Evolutionary conservation across 2,329 filamentous ascomycete species (phyloP), one percentile per base, ranked within the genome.

Genomic region (Cordyceps militaris): DNA sequence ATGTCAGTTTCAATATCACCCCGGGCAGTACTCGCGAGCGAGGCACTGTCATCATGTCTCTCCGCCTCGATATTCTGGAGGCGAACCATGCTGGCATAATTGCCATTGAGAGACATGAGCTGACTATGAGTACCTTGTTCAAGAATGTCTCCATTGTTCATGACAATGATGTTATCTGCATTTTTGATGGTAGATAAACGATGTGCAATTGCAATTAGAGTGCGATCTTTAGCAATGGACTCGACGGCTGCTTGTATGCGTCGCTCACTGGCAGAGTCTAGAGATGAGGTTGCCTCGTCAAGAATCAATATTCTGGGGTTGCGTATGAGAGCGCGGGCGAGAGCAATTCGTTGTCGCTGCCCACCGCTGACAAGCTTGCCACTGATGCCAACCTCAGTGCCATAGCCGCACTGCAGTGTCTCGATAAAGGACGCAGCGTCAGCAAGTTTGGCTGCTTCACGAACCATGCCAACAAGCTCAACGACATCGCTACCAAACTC

Each of bases 111-210:
- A 2, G 72, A 68, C 60, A 88, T 73, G 2, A 89, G 74, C 54
- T 84, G 77, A 3, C 81, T 73, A 58, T 89, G 85, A 0, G 77
- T 83, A 0, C 86, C 86, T 64, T 85, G 76, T 67, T 89, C 86
- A 11, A 85, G 73, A 3, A 86, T 77, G 49, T 76, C 69, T 0
- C 86, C 86, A 56, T 79, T 73, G 14, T 81, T 76, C 66, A 88
- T 76, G 19, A 89, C 85, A 21, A 88, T 74, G 58, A 89, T 88
- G 60, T 83, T 80, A 63, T 89, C 83, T 0, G 86, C 85, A 55
- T 83, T 78, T 64, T 78, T 79, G 61, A 85, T 82, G 0, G 83
- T 85, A 0, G 80, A 82, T 1, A 86, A 70, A 2, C 83, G 74
- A 66, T 86, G 83, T 0, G 86, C 85, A 61, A 89, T 85, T 16